Base-by-base conservation (phyloP, 2,329 filamentous ascomycete genomes). In the Trichoderma gracile region DNA sequence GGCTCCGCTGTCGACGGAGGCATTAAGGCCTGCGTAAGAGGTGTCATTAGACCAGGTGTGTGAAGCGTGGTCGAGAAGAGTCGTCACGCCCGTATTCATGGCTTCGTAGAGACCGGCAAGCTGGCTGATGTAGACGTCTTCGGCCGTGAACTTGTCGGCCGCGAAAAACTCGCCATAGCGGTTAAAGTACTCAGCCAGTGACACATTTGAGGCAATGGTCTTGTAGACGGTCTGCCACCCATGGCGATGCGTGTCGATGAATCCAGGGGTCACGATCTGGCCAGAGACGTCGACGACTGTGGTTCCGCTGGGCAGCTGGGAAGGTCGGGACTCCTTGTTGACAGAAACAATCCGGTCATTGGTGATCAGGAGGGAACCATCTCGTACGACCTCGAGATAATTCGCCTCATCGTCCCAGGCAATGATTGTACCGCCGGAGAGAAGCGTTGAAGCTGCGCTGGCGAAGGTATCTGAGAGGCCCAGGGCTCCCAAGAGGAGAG, bases 171-270 rank as follows among this genome's bases (percentile, higher is more conserved):
- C 74, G 40, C 76, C 74, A 62, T 78, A 81, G 9, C 78, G 76
- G 40, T 61, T 58, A 43, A 84, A 77, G 70, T 84, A 86, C 52
- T 83, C 77, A 5, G 78, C 72, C 17, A 85, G 71, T 0, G 77
- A 82, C 0, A 80, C 81, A 68, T 86, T 84, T 8, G 82, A 80
- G 1, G 67, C 80, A 1, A 86, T 68, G 0, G 83, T 85, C 68
- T 82, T 84, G 68, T 80, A 79, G 10, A 77, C 81, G 0, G 84
- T 85, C 69, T 86, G 82, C 84, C 84, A 85, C 0, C 79, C 77
- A 66, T 85, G 82, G 1, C 80, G 79, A 67, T 86, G 84, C 0
- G 83, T 86, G 71, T 86, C 81, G 64, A 86, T 75, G 71, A 86
- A 85, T 9, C 84, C 84, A 0, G 83, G 81, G 0, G 78, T 79